These are phyloP conservation scores for Carex arenaria DNA, from an alignment of 202 grass and related monocot species.

Conservation along the genomic window DNA sequence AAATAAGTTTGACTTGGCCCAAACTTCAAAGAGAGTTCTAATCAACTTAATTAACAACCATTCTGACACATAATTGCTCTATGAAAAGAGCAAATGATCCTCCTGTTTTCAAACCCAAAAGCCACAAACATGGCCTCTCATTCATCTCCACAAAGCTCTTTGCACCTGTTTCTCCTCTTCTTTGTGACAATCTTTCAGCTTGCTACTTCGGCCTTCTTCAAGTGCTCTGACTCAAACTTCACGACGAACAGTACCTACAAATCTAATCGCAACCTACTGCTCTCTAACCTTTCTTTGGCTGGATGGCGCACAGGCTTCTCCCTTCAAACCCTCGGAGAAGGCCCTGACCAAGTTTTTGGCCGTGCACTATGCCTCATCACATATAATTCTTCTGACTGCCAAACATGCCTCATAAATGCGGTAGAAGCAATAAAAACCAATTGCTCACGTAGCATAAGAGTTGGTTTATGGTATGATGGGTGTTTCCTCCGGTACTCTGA, in stretches of 20 bases:
- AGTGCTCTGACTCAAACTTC: slow-evolving; percentile 44
- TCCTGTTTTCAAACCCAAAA: neutral
- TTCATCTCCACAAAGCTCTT: neutral
- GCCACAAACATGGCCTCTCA: neutral
- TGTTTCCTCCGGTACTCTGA: slow-evolving; percentile 41
- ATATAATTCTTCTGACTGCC: neutral
- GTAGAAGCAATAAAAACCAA: neutral
- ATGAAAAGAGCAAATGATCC: neutral
- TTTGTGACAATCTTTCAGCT: neutral
- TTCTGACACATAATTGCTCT: no score
- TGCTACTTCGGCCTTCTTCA: neutral
- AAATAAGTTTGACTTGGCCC: no score
- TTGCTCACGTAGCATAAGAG: neutral
- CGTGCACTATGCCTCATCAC: slow-evolving; percentile 35
- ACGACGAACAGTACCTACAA: slow-evolving; percentile 28
- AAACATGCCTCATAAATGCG: slow-evolving; percentile 21
- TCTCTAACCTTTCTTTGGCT: slow-evolving; percentile 21
- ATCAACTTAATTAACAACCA: no score
- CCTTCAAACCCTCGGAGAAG: neutral
- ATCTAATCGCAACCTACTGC: slow-evolving; percentile 26
- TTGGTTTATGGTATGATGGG: slow-evolving; percentile 1
- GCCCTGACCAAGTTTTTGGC: slow-evolving; percentile 15
- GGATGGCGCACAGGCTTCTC: slow-evolving; percentile 3
- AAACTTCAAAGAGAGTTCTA: no score
- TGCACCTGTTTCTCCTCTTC: neutral